Percentiles rank a stretch among this genome's conserved stretches.
These are phyloP conservation scores for Primulina huaijiensis DNA, from an alignment of 257 asterid genomes.

Conservation along the genomic window DNA sequence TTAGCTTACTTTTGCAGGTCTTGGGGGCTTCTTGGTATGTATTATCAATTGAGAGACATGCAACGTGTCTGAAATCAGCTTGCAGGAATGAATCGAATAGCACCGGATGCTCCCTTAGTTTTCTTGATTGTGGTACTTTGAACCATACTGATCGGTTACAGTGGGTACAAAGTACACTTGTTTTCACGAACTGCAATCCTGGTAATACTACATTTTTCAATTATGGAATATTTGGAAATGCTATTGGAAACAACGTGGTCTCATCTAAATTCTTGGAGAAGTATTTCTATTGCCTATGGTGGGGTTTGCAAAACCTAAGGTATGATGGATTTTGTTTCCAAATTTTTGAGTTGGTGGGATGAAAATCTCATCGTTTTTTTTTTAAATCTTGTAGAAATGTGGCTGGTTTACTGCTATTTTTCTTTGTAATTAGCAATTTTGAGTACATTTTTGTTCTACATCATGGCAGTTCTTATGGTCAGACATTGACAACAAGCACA, in stretches of 20 bases:
- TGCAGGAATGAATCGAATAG: constrained; percentile 46
- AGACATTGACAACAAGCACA: constrained; percentile 67
- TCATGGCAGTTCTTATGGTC: constrained; percentile 75
- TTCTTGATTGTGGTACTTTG: constrained; percentile 68
- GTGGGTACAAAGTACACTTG: constrained; percentile 56
- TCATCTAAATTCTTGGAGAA: constrained; percentile 63
- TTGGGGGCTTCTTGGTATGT: constrained; percentile 87
- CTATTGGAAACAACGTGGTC: constrained; percentile 59
- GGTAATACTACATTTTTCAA: constrained; percentile 47
- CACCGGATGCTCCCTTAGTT: constrained; percentile 48
- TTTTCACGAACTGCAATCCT: constrained; percentile 64
- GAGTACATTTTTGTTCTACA: constrained; percentile 15
- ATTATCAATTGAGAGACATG: constrained; percentile 65
- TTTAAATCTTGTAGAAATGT: background rate
- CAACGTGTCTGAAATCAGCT: constrained; percentile 75
- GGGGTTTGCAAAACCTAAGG: constrained; percentile 91
- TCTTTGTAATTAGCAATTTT: background rate
- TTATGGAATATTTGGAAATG: constrained; percentile 65
- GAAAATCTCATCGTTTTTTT: background rate
- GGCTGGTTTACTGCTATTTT: background rate
- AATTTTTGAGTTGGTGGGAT: background rate
- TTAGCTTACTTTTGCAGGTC: constrained; percentile 39
- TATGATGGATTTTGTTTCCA: constrained; percentile 16
- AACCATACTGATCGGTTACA: constrained; percentile 35
- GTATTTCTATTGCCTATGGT: constrained; percentile 89